These are phyloP conservation scores for Aspergillus transmontanensis DNA, from an alignment of 2,329 filamentous ascomycete genomes.

Conservation along the genomic window DNA sequence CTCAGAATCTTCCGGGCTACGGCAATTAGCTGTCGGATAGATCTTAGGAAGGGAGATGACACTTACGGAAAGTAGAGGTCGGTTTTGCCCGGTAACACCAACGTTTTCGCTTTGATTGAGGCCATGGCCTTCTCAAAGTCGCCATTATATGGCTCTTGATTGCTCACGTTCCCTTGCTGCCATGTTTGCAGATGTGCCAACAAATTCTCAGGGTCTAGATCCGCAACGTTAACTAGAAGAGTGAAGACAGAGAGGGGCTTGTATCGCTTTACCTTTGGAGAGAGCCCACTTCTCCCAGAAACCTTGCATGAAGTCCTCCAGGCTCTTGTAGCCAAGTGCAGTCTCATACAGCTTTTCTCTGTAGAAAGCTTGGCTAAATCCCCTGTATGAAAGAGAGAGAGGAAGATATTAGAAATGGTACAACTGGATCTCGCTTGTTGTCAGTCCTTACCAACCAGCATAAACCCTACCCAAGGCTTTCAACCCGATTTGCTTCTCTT, in stretches of 20 bases:
- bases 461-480: slow-evolving; percentile 76
- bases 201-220: slow-evolving; percentile 70
- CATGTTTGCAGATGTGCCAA: slow-evolving; percentile 76
- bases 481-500: slow-evolving; percentile 59
- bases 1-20: slow-evolving; percentile 72
- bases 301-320: slow-evolving; percentile 73
- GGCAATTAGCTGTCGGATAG: slow-evolving; percentile 10
- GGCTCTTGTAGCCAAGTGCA: slow-evolving; percentile 63
- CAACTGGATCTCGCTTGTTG: not conserved
- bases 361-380: slow-evolving; percentile 79
- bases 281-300: slow-evolving; percentile 79
- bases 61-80: slow-evolving; percentile 77
- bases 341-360: slow-evolving; percentile 69
- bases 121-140: slow-evolving; percentile 67
- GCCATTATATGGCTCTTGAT: slow-evolving; percentile 68
- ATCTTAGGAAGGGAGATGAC: not conserved
- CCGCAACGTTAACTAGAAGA: not conserved
- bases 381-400: slow-evolving; percentile 49
- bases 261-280: slow-evolving; percentile 55
- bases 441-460: slow-evolving; percentile 62
- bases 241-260: not conserved
- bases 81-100: slow-evolving; percentile 72
- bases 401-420: not conserved
- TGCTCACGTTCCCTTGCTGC: slow-evolving; percentile 72
- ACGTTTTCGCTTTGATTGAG: slow-evolving; percentile 69